Conservation (phyloP, 495 filamentous ascomycete genomes). For the Platismatia glauca region DNA sequence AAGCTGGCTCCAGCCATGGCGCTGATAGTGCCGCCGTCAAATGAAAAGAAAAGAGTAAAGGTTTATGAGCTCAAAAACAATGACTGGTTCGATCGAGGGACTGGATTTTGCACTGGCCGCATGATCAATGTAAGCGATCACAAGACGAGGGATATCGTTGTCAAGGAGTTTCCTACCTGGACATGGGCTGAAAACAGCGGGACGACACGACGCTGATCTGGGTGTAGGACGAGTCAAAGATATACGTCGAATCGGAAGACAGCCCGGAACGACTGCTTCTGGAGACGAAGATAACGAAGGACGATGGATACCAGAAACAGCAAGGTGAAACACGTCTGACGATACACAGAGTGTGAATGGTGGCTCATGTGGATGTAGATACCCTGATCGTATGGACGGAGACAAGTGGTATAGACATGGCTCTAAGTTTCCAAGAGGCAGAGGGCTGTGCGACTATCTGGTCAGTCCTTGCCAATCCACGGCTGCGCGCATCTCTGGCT, state of each 20-base stretch:
- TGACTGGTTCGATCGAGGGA: constrained; percentile 98
- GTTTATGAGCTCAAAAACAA: constrained; percentile 97
- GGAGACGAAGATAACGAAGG: constrained; percentile 80
- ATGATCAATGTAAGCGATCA: constrained; percentile 60
- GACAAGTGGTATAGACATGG: constrained; percentile 81
- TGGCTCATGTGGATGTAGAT: constrained; percentile 43
- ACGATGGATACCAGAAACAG: constrained; percentile 97
- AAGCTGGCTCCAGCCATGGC: constrained; percentile 51
- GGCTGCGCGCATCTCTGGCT: constrained; percentile 1
- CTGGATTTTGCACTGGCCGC: constrained; percentile 83
- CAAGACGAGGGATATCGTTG: background rate
- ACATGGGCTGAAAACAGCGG: background rate
- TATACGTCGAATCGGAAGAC: constrained; percentile 90
- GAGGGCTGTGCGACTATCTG: constrained; percentile 91
- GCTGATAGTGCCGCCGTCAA: constrained; percentile 70
- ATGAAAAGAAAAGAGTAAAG: constrained; percentile 94
- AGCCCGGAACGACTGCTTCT: constrained; percentile 71
- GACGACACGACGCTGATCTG: constrained; percentile 16
- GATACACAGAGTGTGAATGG: constrained; percentile 4
- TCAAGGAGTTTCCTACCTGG: background rate
- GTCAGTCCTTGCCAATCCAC: constrained; percentile 36
- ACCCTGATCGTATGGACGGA: constrained; percentile 99
- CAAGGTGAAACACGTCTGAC: constrained; percentile 49
- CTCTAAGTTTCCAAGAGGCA: constrained; percentile 94
- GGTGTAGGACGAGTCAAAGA: constrained; percentile 67